Base-by-base conservation (phyloP, 176 grass and related monocot species). In the Bolboschoenus planiculmis region DNA sequence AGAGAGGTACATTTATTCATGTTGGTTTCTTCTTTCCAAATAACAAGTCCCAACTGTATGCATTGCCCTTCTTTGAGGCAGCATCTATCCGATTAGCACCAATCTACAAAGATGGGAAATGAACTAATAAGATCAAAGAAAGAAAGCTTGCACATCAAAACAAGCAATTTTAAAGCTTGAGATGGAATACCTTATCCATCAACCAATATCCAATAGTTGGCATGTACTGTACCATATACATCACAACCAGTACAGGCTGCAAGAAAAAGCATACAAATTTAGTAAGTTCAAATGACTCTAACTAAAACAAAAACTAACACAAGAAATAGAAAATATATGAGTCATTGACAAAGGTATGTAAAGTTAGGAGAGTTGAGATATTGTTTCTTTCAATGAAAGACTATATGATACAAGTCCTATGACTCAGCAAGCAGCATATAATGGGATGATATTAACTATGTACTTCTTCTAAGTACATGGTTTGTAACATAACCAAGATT, bases 181-280 rank as follows among this genome's bases (percentile, higher is more conserved):
- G 20, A 85, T 50, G 31, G 75, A 84, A 84, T 93, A 98, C 95
- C 95, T 90, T 91, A 67, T 95, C 95, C 95, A 98, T 91, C 18
- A 98, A 79, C 96, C 92, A 98, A 74, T 78, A 91, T 81, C 90
- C 92, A 88, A 95, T 10, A 57, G 89, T 88, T 82, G 96, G 96
- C 83, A 84, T 91, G 84, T 98, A 98, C 71, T 95, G 96, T 56
- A 91, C 86, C 85, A 98, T 81, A 85, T 95, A 98, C 92, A 98
- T 98, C 78, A 93, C 96, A 44, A 90, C 64, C 79, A 98, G 54
- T 61, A 98, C 92, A 80, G 96, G 96, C 92, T 98, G 86, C 84
- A 95, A 80, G 20, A 16, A 47, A 85, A 83, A 7, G n/a, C 10
- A 84, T 0, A 63, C 36, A 71, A 33, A 62, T 67, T 81, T 23